Conservation (phyloP, 2,329 filamentous ascomycete species). For the Ceratocystis lukuohia region DNA sequence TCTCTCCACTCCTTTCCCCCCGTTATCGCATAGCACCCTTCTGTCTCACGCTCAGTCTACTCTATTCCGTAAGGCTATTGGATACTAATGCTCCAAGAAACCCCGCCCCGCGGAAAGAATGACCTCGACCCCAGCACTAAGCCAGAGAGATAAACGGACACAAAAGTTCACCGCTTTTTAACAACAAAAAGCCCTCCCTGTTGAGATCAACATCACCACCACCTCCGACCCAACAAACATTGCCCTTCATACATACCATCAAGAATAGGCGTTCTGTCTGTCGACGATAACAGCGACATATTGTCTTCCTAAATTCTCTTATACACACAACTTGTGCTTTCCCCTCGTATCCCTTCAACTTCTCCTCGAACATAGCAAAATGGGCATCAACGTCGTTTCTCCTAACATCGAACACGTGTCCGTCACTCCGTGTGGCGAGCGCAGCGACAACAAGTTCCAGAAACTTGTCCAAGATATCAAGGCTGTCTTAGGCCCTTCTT, state of each 20-base stretch:
- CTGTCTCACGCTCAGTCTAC: neutral
- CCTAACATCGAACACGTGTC: conserved; percentile 13
- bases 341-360: neutral
- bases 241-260: neutral
- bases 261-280: neutral
- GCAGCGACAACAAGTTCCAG: conserved; percentile 43
- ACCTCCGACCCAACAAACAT: conserved; percentile 3
- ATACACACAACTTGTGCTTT: neutral
- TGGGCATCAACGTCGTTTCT: conserved; percentile 18
- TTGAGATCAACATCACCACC: conserved; percentile 4
- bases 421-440: conserved; percentile 7
- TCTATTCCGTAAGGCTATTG: conserved; percentile 12
- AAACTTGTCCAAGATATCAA: conserved; percentile 61
- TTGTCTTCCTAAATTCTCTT: neutral
- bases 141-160: conserved; percentile 11
- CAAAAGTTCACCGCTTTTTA: conserved; percentile 14
- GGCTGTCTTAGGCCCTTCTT: conserved; percentile 61
- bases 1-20: neutral
- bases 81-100: conserved; percentile 8
- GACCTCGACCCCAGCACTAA: conserved; percentile 9
- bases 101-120: conserved; percentile 15
- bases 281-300: neutral
- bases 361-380: conserved; percentile 2
- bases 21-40: neutral
- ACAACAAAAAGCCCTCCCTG: conserved; percentile 5